Conservation (phyloP, 768 basidiomycete species). For the Rhodotorula graminis region DNA sequence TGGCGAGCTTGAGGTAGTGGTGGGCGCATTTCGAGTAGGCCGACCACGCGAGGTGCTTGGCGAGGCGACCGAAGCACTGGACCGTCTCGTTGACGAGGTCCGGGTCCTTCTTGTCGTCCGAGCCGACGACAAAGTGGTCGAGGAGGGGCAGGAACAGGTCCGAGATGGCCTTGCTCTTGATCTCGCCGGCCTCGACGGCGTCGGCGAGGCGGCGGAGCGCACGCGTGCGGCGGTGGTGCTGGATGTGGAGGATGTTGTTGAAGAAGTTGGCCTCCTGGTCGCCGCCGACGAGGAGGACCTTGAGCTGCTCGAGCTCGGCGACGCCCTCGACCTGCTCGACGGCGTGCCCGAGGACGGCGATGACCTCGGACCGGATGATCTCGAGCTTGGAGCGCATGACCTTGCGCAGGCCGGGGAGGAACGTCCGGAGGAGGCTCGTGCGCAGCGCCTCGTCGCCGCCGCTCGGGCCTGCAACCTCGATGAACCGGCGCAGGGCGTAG, state of each 20-base stretch:
- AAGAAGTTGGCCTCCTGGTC: constrained; percentile 96
- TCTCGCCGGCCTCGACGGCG: constrained; percentile 51
- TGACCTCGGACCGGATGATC: constrained; percentile 75
- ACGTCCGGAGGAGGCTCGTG: constrained; percentile 57
- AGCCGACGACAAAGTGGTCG: constrained; percentile 66
- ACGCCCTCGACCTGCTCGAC: constrained; percentile 63
- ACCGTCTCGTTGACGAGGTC: constrained; percentile 88
- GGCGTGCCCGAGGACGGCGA: constrained; percentile 71
- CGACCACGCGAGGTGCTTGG: constrained; percentile 73
- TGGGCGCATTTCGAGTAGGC: constrained; percentile 74
- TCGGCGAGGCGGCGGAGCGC: constrained; percentile 39
- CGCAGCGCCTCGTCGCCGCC: constrained; percentile 49
- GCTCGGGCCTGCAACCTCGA: constrained; percentile 52
- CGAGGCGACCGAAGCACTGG: constrained; percentile 67
- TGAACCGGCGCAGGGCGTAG: constrained; percentile 67
- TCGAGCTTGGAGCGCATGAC: constrained; percentile 74
- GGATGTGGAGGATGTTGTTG: constrained; percentile 89
- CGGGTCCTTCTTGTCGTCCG: constrained; percentile 60
- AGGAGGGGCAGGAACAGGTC: constrained; percentile 85
- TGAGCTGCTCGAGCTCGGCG: constrained; percentile 68
- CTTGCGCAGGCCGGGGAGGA: constrained; percentile 70
- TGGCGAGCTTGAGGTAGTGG: constrained; percentile 68
- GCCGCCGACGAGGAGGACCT: constrained; percentile 69
- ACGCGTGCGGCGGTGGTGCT: constrained; percentile 54
- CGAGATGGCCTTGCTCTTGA: constrained; percentile 65